These are phyloP conservation scores for Boletus mariae DNA, from an alignment of 1,284 basidiomycete species.

Conservation along the genomic window DNA sequence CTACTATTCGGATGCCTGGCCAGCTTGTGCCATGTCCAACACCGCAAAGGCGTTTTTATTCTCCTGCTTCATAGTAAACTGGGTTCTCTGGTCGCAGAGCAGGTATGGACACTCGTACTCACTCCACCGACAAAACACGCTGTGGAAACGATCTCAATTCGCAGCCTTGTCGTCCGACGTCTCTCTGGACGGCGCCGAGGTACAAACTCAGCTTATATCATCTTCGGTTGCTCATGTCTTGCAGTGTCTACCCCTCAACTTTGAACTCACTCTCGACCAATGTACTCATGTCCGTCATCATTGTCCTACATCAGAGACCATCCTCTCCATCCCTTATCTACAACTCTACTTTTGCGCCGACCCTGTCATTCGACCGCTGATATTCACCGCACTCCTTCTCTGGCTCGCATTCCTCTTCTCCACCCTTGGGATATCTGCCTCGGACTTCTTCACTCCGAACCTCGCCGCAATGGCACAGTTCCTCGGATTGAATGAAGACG, in stretches of 20 bases:
- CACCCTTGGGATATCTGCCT: constrained; percentile 86
- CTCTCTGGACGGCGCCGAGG: constrained; percentile 5
- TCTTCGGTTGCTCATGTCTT: background rate
- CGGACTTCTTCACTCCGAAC: constrained; percentile 95
- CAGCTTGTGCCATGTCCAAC: constrained; percentile 34
- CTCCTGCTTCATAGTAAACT: constrained; percentile 48
- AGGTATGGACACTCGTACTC: constrained; percentile 43
- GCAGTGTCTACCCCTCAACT: constrained; percentile 60
- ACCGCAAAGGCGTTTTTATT: constrained; percentile 49
- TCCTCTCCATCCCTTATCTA: constrained; percentile 69
- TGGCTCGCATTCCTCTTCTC: constrained; percentile 87
- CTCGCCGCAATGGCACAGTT: constrained; percentile 80
- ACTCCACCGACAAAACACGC: background rate
- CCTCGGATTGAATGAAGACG: constrained; percentile 83
- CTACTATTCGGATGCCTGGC: background rate
- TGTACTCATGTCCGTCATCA: constrained; percentile 55
- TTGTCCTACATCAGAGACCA: constrained; percentile 56
- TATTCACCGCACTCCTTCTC: constrained; percentile 60
- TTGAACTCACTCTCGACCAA: constrained; percentile 51
- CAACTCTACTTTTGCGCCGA: constrained; percentile 66
- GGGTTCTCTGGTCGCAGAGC: constrained; percentile 63
- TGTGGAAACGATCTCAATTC: constrained; percentile 8
- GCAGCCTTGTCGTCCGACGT: background rate
- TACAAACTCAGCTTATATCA: background rate
- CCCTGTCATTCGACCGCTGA: constrained; percentile 47